Conservation (phyloP, 805 yeast species). For the Yamadazyma tumulicola region DNA sequence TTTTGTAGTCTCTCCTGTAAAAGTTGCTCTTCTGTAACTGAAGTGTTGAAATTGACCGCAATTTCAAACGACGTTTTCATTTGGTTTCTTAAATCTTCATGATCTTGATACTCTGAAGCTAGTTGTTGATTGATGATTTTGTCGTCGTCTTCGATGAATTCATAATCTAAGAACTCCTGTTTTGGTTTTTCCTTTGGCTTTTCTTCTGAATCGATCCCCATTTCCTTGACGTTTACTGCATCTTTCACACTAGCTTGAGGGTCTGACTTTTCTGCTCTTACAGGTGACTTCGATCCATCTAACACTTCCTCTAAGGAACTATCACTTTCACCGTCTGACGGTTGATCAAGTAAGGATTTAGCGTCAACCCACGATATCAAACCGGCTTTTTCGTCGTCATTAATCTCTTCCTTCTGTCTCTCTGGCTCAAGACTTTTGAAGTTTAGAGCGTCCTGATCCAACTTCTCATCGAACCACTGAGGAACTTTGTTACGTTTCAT, state of each 20-base stretch:
- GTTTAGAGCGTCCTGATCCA: slow-evolving; percentile 8
- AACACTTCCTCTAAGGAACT: not conserved
- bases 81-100: slow-evolving; percentile 52
- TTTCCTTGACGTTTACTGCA: not conserved
- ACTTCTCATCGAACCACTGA: slow-evolving; percentile 26
- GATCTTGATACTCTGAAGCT: slow-evolving; percentile 68
- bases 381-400: slow-evolving; percentile 43
- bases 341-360: slow-evolving; percentile 21
- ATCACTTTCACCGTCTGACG: slow-evolving; percentile 2
- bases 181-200: slow-evolving; percentile 15
- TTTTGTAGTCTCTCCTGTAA: slow-evolving; percentile 61
- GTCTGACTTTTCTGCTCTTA: not conserved
- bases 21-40: slow-evolving; percentile 41
- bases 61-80: slow-evolving; percentile 20
- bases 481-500: slow-evolving; percentile 20
- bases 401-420: slow-evolving; percentile 12
- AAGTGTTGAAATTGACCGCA: slow-evolving; percentile 23
- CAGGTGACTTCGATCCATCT: not conserved
- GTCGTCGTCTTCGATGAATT: slow-evolving; percentile 77
- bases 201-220: slow-evolving; percentile 11
- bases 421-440: slow-evolving; percentile 7
- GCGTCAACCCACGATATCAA: slow-evolving; percentile 52
- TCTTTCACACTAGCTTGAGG: not conserved
- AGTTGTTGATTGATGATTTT: slow-evolving; percentile 60
- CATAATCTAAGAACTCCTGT: slow-evolving; percentile 46